phyloP scores from a whole-genome alignment of 148 eudicot genomes.

The Rheum nobile region DNA sequence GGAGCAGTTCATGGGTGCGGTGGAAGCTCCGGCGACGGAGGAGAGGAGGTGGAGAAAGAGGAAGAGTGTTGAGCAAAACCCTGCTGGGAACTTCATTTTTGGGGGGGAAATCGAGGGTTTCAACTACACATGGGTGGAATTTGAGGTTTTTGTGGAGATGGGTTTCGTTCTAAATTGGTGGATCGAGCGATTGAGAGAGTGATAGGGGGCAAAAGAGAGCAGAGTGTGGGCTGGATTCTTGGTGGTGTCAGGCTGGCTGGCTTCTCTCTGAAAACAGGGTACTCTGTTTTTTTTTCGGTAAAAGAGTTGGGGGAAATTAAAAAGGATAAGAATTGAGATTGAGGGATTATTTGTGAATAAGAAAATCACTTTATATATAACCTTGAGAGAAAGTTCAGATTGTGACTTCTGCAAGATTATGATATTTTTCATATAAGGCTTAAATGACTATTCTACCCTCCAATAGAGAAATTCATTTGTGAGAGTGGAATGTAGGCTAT shows the following conservation, averaged over 20 bases:
- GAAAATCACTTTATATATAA: background rate
- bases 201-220: conserved; percentile 8
- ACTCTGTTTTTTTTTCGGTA: background rate
- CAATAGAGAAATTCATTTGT: background rate
- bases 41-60: background rate
- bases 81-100: background rate
- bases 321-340: background rate
- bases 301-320: too few species aligned
- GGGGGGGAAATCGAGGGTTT: background rate
- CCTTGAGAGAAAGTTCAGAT: background rate
- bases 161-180: background rate
- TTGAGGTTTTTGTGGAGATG: background rate
- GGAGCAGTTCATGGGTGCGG: conserved; percentile 59
- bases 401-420: background rate
- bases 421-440: background rate
- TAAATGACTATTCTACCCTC: background rate
- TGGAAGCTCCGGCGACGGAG: background rate
- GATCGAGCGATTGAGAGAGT: background rate
- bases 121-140: background rate
- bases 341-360: background rate
- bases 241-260: conserved; percentile 7
- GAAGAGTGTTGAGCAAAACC: background rate
- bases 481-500: conserved; percentile 3
- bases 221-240: conserved; percentile 7
- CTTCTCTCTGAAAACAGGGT: background rate